These are phyloP conservation scores for Begonia loranthoides DNA, from an alignment of 306 rosid genomes.

Conservation along the genomic window DNA sequence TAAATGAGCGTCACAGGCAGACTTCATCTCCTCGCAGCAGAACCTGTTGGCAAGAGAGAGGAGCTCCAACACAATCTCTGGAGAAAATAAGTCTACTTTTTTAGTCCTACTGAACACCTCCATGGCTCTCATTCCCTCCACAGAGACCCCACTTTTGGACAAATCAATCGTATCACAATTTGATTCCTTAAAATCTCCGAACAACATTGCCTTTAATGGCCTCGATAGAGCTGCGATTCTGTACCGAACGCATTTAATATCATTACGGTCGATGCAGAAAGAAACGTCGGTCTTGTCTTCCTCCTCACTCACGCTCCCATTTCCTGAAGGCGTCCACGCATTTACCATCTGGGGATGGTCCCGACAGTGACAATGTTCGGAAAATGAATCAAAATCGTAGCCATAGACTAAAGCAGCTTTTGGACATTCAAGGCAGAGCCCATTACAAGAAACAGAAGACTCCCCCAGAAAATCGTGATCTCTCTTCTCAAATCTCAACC, in stretches of 20 bases:
- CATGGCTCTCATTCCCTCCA: conserved; percentile 49
- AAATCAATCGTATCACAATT: conserved; percentile 37
- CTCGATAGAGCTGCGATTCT: conserved; percentile 49
- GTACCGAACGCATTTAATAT: conserved; percentile 35
- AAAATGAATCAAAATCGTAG: conserved; percentile 21
- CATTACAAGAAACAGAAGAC: conserved; percentile 50
- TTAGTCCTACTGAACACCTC: conserved; percentile 60
- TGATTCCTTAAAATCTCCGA: conserved; percentile 55
- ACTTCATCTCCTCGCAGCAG: conserved; percentile 68
- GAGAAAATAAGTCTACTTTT: conserved; percentile 39
- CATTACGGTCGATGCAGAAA: conserved; percentile 40
- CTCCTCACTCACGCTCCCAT: not conserved
- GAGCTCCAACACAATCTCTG: conserved; percentile 47
- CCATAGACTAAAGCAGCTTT: conserved; percentile 45
- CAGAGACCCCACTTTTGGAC: conserved; percentile 46
- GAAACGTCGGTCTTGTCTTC: conserved; percentile 43
- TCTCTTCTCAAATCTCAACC: conserved; percentile 68
- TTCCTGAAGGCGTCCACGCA: not conserved
- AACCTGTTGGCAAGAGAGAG: conserved; percentile 62
- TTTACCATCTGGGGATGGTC: not conserved
- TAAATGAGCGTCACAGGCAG: conserved; percentile 49
- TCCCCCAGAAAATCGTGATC: conserved; percentile 61
- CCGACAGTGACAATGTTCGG: conserved; percentile 22
- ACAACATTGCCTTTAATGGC: conserved; percentile 62
- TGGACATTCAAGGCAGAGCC: conserved; percentile 59